phyloP scores from a whole-genome alignment of 495 filamentous ascomycete species.

The Aspergillus avenaceus region DNA sequence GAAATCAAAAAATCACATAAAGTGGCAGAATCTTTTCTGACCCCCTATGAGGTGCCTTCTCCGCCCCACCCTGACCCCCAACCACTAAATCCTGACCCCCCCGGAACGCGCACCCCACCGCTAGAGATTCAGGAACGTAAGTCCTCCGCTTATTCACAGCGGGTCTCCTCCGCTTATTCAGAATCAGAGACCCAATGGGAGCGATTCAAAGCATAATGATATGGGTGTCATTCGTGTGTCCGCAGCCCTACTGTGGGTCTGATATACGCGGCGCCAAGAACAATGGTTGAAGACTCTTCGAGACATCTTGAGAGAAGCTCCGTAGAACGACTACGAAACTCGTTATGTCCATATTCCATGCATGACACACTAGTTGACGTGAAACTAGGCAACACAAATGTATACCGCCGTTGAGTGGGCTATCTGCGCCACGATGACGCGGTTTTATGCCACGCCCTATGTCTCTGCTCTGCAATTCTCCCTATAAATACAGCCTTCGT shows the following conservation, averaged over 20 bases:
- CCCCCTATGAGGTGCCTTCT: too few relatives aligned
- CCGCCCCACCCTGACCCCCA: too few relatives aligned
- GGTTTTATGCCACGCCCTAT: background rate
- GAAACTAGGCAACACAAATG: background rate
- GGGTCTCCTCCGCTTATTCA: too few relatives aligned
- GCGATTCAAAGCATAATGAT: background rate
- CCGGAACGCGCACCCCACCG: too few relatives aligned
- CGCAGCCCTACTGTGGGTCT: slow-evolving; percentile 2
- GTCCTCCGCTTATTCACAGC: background rate
- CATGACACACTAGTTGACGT: background rate
- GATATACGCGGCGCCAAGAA: slow-evolving; percentile 20
- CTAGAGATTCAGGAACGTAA: background rate
- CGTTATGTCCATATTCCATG: background rate
- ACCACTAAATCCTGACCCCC: too few relatives aligned
- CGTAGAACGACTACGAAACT: background rate
- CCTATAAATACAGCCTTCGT: background rate
- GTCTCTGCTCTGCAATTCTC: background rate
- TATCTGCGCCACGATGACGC: background rate
- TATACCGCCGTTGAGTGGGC: background rate
- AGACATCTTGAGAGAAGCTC: background rate
- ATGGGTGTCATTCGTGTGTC: background rate
- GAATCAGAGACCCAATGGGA: too few relatives aligned
- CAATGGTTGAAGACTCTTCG: background rate
- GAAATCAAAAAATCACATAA: too few relatives aligned
- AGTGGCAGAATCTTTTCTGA: too few relatives aligned